Percentiles rank a stretch among this genome's conserved stretches.
phyloP scores from a whole-genome alignment of 2,329 filamentous ascomycete species.

The Xylariaceae sp. region DNA sequence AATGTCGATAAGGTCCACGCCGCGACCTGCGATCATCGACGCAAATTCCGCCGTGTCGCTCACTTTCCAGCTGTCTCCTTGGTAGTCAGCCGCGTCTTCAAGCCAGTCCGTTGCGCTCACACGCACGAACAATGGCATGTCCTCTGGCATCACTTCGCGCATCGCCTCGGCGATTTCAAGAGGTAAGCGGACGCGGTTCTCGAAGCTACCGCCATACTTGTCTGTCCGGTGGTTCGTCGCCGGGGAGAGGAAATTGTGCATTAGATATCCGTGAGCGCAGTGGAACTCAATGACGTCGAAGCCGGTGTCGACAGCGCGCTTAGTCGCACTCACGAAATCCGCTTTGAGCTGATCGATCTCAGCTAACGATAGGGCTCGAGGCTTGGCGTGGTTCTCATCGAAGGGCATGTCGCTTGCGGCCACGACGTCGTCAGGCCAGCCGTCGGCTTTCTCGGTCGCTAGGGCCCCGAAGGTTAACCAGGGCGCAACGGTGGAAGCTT shows the following conservation, averaged over 20 bases:
- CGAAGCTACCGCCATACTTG: conserved; percentile 42
- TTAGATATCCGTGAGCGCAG: conserved; percentile 50
- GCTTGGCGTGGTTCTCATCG: conserved; percentile 34
- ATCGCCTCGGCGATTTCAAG: conserved; percentile 39
- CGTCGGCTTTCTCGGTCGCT: conserved; percentile 27
- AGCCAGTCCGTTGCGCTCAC: conserved; percentile 67
- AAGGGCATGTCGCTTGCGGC: conserved; percentile 57
- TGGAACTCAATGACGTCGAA: conserved; percentile 51
- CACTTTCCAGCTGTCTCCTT: conserved; percentile 54
- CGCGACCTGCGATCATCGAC: conserved; percentile 52
- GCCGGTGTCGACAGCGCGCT: conserved; percentile 58
- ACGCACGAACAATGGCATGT: conserved; percentile 28
- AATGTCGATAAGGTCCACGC: conserved; percentile 68
- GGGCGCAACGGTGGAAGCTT: conserved; percentile 31
- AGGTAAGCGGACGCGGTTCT: conserved; percentile 43
- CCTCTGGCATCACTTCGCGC: conserved; percentile 22
- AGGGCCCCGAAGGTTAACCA: conserved; percentile 25
- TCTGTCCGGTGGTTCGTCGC: conserved; percentile 49
- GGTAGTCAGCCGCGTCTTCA: conserved; percentile 44
- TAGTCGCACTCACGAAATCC: conserved; percentile 53
- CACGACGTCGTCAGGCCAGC: conserved; percentile 34
- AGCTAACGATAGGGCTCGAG: conserved; percentile 14
- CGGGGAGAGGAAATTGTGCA: conserved; percentile 48
- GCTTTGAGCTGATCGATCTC: conserved; percentile 55
- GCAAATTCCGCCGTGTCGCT: conserved; percentile 59